phyloP scores from a whole-genome alignment of 164 flowering plant genomes.

The Vitis vinifera region ASM3070453v1 NC_081814.1:18961501-18962000 shows the following conservation, averaged over 20 bases:
- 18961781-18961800: slow-evolving; percentile 70
- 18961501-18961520: too few species aligned
- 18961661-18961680: slow-evolving; percentile 28
- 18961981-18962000: too few species aligned
- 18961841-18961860: slow-evolving; percentile 68
- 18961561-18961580: too few species aligned
- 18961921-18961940: too few species aligned
- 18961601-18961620: too few species aligned
- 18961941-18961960: too few species aligned
- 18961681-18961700: slow-evolving; percentile 54
- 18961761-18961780: slow-evolving; percentile 59
- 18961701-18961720: slow-evolving; percentile 41
- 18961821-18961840: slow-evolving; percentile 77
- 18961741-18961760: slow-evolving; percentile 49
- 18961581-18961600: too few species aligned
- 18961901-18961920: slow-evolving; percentile 56
- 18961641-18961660: too few species aligned
- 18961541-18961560: too few species aligned
- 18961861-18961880: slow-evolving; percentile 80
- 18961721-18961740: slow-evolving; percentile 35
- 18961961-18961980: too few species aligned
- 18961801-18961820: slow-evolving; percentile 69
- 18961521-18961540: too few species aligned
- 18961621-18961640: background rate
- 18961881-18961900: slow-evolving; percentile 77